Evolutionary conservation across 495 filamentous ascomycete species (phyloP), one percentile per base, ranked within the genome.

Genomic region (Aspergillus ostianus): DNA sequence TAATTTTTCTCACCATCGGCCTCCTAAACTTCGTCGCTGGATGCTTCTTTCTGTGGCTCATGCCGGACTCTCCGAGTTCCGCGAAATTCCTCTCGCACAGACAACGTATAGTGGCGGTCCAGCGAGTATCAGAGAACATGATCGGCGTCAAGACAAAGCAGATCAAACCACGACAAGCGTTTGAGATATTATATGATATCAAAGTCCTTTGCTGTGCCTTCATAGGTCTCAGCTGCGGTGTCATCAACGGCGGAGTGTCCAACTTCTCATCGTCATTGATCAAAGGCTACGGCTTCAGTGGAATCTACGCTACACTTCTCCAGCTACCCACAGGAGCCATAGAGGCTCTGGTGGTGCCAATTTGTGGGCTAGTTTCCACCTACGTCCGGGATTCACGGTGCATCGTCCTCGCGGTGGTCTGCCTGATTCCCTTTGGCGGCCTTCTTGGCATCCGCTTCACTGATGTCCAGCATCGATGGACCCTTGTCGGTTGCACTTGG

Each of bases 1-100:
- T 83, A 0, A 78, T 86, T 44, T 87, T 84, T 64, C 64, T 85
- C 26, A 76, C 79, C 17, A 80, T 81, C 50, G 82, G 82, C 6
- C 64, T 76, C 2, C 63, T 83, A n/a, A 83, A 78, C 32, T 74
- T 82, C 18, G 60, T 79, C 44, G 68, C 73, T 58, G 82, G 72
- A 2, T 29, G 71, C 36, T 58, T 80, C 1, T 77, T 81, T 51
- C 69, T 77, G 2, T 62, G 65, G 32, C 60, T 72, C 7, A 66
- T 81, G 67, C 78, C 78, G 0, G 78, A 80, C 51, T 76, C 73
- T 4, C 78, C 78, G 0, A 68, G 66, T 41, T 70, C 67, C 19
- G 78, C 78, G 8, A 70, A 64, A 30, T 70, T 79, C 27, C 67
- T 81, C 21, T 71, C 71, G 4, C 74, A 80, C 56, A 66, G 70